Evolutionary conservation across 371 early-diverging fungal genomes (phyloP), one percentile per base, ranked within the genome.

Genomic region (Rhizopus arrhizus): DNA sequence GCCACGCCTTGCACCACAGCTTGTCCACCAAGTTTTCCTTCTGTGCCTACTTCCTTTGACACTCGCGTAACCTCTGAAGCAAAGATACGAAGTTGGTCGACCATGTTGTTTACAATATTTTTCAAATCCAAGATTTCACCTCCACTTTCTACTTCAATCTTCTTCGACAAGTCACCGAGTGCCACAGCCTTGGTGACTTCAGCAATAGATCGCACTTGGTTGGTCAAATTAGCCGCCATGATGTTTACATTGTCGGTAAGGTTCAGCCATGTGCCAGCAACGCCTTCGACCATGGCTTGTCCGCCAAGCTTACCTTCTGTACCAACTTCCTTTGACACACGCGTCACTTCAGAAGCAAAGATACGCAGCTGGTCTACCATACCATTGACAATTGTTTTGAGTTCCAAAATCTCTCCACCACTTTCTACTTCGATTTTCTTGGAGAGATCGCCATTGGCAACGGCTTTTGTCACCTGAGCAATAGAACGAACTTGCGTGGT

Each of bases 191-290:
- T 84, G 0, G 75, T 78, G 8, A 84, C 85, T 4, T 61, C 60
- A 1, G 82, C 82, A 50, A 84, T 84, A 12, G 73, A 69, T 11
- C 64, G 53, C 2, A 85, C 83, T 60, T 85, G 85, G 8, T 66
- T 65, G 5, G 84, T 84, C 1, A 84, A 54, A 46, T 84, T 84
- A 50, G 67, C 51, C 0, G 84, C 84, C 84, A 84, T 51, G 59
- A 66, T 46, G 41, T 84, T 84, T 46, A 84, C 80, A 40, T 78
- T 84, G 38, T 80, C 74, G 3, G 86, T 86, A 15, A 86, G 64
- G 33, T 80, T 82, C 49, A 77, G 75, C 86, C 86, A 86, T 0
- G 78, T 82, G 5, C 86, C 86, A 34, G 63, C 80, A 6, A 83
- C 82, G 29, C 66, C 77, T 36, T 78, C 60, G 0, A 84, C 84